Evolutionary conservation across 106 monocot genomes (phyloP), one percentile per base, ranked within the genome.

Genomic region (Acanthochlamys bracteata): DNA sequence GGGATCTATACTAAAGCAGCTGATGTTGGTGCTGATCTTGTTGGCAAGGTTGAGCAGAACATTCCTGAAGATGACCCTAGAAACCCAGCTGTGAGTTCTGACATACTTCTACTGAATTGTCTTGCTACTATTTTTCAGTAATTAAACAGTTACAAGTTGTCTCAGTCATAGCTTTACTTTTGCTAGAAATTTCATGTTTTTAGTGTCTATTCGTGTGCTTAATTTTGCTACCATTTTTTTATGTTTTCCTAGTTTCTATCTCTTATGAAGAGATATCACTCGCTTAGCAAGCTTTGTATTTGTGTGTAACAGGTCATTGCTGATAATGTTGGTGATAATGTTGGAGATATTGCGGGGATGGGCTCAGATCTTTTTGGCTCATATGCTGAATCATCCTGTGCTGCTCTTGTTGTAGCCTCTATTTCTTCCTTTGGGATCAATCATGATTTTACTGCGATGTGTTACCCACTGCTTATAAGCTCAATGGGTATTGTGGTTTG

Each of bases 1-100:
- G 86, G 86, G 43, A 86, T 86, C 26, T 86, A 86, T 24, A 86
- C 86, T 39, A 86, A 82, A 68, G 86, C 86, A 63, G 86, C 86
- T 53, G 86, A 86, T 76, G 86, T 83, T 60, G 86, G 86, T 74
- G 86, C 86, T 66, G 82, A 86, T 69, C 86, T 86, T 71, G 86
- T 86, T 47, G 86, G 86, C 9, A 86, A 86, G 69, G 74, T 86
- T 12, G 86, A 86, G 74, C 76, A 79, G 65, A 86, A 86, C 73
- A 86, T 86, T 54, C 86, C 86, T 39, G 86, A 86, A 39, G 86
- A 86, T 77, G 86, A 86, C 40, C 86, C 86, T 9, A 69, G 86
- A 73, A 86, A 83, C 63, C 86, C 86, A 27, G 86, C 86, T 69
- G 86, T 86, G 55, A 76, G 82, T 70, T 55, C 25, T 57, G 10